Base-by-base conservation (phyloP, 2,329 filamentous ascomycete species). In the Epicoccum nigrum region DNA sequence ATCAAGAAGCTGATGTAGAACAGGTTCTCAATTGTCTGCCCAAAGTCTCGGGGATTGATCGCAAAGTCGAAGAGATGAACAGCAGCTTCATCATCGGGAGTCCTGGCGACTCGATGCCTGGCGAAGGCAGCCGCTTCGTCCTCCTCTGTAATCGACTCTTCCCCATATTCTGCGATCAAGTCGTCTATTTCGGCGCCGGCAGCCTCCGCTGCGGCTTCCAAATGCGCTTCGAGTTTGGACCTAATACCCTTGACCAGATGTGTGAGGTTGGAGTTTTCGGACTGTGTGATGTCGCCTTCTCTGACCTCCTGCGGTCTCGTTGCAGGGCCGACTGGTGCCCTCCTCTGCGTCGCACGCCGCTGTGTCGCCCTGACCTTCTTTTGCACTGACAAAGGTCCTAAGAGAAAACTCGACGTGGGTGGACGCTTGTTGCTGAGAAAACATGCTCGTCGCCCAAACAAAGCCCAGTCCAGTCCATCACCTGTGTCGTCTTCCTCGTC, bases 1-100 rank as follows among this genome's bases (percentile, higher is more conserved):
- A 97, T 91, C 54, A 99, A 77, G 68, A 99, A 99, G 69, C 90
- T 95, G 62, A 96, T 84, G 70, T 97, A 97, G 73, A 99, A 99
- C 64, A 99, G 80, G 64, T 99, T 99, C 71, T 99, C 94, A 6
- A 99, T 86, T 0, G 92, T 96, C 73, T 99, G 94, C 0, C 90
- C 90, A 65, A 97, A 99, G 0, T 91, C 96, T 31, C 78, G 78
- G 0, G 94, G 94, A 63, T 99, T 96, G 58, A 97, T 83, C 32
- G 92, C 90, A 62, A 97, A 97, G 44, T 88, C 86, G 71, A 97
- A 88, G 11, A 97, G 75, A 41, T 89, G 85, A 3, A 96, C 83
- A 7, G 61, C 64, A 12, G 64, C 23, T 13, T 90, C 89, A 1
- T 86, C 86, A 2, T 86, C 55, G 1, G 35, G 85, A 15, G 81